Conservation (phyloP, 371 early-diverging fungal species). For the Mortierella sp. region DNA sequence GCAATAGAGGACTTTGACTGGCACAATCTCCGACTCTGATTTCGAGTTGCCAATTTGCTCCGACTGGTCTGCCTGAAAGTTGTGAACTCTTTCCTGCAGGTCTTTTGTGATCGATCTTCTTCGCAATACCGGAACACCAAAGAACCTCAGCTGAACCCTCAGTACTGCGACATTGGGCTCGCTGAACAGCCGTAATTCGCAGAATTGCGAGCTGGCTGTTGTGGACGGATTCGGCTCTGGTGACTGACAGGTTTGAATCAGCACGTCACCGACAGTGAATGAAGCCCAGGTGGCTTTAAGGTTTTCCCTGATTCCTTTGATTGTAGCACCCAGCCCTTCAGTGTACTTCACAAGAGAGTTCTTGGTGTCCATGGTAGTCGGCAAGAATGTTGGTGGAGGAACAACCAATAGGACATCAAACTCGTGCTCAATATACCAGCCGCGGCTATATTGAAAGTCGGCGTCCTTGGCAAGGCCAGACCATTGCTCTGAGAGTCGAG, state of each 20-base stretch:
- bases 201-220: slow-evolving; percentile 49
- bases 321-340: slow-evolving; percentile 34
- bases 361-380: slow-evolving; percentile 47
- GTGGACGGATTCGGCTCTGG: slow-evolving; percentile 32
- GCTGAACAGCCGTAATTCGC: slow-evolving; percentile 53
- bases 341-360: slow-evolving; percentile 48
- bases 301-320: slow-evolving; percentile 34
- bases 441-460: slow-evolving; percentile 58
- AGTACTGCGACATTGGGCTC: slow-evolving; percentile 45
- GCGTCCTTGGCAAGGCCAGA: slow-evolving; percentile 50
- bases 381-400: slow-evolving; percentile 48
- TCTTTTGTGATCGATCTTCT: slow-evolving; percentile 17
- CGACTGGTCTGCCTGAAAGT: slow-evolving; percentile 21
- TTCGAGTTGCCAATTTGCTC: slow-evolving; percentile 17
- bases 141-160: slow-evolving; percentile 47
- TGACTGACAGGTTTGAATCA: slow-evolving; percentile 47
- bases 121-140: slow-evolving; percentile 30
- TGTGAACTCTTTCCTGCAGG: slow-evolving; percentile 18
- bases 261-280: slow-evolving; percentile 47
- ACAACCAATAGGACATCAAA: slow-evolving; percentile 59
- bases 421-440: slow-evolving; percentile 65
- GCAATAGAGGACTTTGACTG: slow-evolving; percentile 27
- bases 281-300: slow-evolving; percentile 57
- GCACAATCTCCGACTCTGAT: slow-evolving; percentile 27
- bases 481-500: slow-evolving; percentile 54